These are phyloP conservation scores for Candida xyloterini DNA, from an alignment of 805 yeast species.

Conservation along the genomic window DNA sequence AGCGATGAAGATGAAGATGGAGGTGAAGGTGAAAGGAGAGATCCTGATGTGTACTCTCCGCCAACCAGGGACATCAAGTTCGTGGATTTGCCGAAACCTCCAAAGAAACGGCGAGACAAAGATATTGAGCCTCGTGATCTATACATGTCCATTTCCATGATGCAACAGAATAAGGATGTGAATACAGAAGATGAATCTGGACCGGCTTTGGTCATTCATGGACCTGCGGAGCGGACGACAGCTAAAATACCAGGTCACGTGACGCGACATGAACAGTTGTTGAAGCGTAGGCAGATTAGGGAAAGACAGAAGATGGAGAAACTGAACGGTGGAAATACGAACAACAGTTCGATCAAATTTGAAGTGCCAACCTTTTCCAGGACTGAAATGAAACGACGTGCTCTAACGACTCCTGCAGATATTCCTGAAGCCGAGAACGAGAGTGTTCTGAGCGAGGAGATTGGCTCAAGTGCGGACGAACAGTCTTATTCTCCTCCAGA, in stretches of 20 bases:
- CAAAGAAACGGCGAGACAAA: conserved; percentile 32
- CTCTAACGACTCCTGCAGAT: neutral
- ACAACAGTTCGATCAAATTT: conserved; percentile 18
- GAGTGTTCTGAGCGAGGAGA: conserved; percentile 25
- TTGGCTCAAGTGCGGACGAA: conserved; percentile 15
- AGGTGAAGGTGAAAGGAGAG: conserved; percentile 4
- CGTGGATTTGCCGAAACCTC: conserved; percentile 58
- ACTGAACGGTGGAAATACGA: conserved; percentile 4
- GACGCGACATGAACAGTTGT: conserved; percentile 16
- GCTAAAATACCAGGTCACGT: conserved; percentile 25
- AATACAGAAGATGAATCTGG: conserved; percentile 54
- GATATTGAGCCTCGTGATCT: conserved; percentile 79
- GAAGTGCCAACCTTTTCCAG: conserved; percentile 14
- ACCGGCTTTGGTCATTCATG: conserved; percentile 71
- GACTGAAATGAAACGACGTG: neutral
- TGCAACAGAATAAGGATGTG: conserved; percentile 50
- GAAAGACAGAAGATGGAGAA: conserved; percentile 17
- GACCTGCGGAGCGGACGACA: conserved; percentile 70
- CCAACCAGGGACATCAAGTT: conserved; percentile 45
- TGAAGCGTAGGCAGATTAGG: conserved; percentile 23
- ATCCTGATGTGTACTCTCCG: neutral
- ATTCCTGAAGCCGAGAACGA: conserved; percentile 9
- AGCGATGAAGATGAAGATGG: conserved; percentile 32
- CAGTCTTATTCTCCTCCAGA: neutral
- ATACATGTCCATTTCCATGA: conserved; percentile 77